Base-by-base conservation (phyloP, 352 stramenopile genomes). In the Pythium myriotylum region DNA sequence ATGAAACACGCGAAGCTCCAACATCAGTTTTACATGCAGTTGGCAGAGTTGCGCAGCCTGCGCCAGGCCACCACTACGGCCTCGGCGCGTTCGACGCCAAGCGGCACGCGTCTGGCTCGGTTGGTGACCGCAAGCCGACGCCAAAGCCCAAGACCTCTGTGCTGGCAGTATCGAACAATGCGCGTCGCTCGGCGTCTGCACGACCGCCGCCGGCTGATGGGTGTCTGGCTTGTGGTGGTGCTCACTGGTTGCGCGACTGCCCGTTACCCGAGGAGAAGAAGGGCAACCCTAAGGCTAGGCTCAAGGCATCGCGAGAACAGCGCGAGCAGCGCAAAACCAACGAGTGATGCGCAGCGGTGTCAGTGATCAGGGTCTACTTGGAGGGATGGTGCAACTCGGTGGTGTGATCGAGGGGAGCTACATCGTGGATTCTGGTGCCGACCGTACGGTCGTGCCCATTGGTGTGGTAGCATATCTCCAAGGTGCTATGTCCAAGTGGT, bases 131-230 rank as follows among this genome's bases (percentile, higher is more conserved):
- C n/a, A n/a, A n/a, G n/a, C n/a, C n/a, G n/a, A n/a, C n/a, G n/a
- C n/a, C n/a, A n/a, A n/a, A n/a, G n/a, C 14, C n/a, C n/a, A n/a
- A n/a, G n/a, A n/a, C n/a, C n/a, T n/a, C n/a, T n/a, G n/a, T n/a
- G n/a, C n/a, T n/a, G n/a, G n/a, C n/a, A n/a, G n/a, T n/a, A n/a
- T n/a, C n/a, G n/a, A n/a, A n/a, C n/a, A n/a, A n/a, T n/a, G n/a
- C n/a, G n/a, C n/a, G n/a, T n/a, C n/a, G n/a, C n/a, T n/a, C 43
- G 7, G 43, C 23, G 3, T 50, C 43, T 17, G 4, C 3, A 50
- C 43, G 43, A 50, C 19, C 27, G 13, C 49, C 49, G 8, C 49
- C 49, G 5, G 6, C 10, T 23, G 49, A 55, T 55, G 49, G 49
- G 5, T 55, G 29, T 45, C 49, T 55, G 2, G 49, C 24, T 13